phyloP scores from a whole-genome alignment of 75 land plant species.

The Picea sitchensis region DNA sequence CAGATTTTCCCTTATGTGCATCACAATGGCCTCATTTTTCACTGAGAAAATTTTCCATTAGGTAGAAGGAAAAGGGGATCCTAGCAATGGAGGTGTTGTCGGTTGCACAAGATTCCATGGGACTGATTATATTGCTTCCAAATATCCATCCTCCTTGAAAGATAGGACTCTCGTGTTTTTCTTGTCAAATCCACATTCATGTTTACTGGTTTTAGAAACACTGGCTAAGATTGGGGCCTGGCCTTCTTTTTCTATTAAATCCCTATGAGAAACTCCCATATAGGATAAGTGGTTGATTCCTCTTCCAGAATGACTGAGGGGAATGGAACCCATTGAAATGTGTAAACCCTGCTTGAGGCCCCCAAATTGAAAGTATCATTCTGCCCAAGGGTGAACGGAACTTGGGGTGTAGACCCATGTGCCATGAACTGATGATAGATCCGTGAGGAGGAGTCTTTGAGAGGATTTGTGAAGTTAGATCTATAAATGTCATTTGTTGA shows the following conservation, averaged over 20 bases:
- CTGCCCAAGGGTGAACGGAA: slow-evolving; percentile 26
- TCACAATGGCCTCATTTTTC: too few species aligned
- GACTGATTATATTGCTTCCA: background rate
- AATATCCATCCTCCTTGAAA: background rate
- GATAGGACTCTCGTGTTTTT: background rate
- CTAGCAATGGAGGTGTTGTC: background rate
- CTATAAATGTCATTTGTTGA: slow-evolving; percentile 77
- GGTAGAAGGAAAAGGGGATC: background rate
- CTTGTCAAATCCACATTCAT: background rate
- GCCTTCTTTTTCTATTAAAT: too few species aligned
- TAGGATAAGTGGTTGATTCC: too few species aligned
- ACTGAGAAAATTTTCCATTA: too few species aligned
- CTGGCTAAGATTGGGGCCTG: background rate
- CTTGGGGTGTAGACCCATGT: slow-evolving; percentile 53
- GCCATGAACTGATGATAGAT: slow-evolving; percentile 84
- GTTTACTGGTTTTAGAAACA: background rate
- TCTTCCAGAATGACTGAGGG: too few species aligned
- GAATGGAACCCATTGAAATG: slow-evolving; percentile 30
- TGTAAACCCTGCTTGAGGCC: slow-evolving; percentile 62
- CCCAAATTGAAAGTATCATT: slow-evolving; percentile 51
- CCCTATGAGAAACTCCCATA: too few species aligned
- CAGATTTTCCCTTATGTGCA: too few species aligned
- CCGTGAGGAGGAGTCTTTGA: slow-evolving; percentile 52
- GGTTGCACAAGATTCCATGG: too few species aligned
- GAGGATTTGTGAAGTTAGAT: slow-evolving; percentile 36